Evolutionary conservation across 2,329 filamentous ascomycete genomes (phyloP).

Genomic region (Metarhizium humberi): DNA sequence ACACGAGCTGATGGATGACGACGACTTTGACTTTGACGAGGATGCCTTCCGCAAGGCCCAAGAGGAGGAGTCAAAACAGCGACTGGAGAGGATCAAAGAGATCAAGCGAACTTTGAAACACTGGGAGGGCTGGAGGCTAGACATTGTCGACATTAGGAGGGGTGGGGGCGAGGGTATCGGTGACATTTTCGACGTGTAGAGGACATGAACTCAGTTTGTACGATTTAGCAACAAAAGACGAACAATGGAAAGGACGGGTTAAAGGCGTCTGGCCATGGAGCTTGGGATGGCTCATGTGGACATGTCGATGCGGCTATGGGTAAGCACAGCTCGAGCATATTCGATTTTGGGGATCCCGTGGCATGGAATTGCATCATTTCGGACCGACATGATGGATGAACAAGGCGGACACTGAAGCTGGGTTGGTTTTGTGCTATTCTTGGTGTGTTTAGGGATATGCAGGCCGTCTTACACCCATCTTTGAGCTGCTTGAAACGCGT

Average conservation of each 20-base stretch:
- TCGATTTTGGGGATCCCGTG: too few species aligned
- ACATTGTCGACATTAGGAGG: constrained; percentile 50
- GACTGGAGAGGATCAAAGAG: constrained; percentile 55
- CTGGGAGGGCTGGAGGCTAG: constrained; percentile 59
- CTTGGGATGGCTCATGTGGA: neutral
- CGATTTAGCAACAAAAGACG: neutral
- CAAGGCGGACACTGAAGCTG: too few species aligned
- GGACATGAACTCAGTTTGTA: neutral
- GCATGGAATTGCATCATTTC: too few species aligned
- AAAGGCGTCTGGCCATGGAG: neutral
- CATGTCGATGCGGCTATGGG: too few species aligned
- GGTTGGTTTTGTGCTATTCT: too few species aligned
- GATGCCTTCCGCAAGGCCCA: constrained; percentile 55
- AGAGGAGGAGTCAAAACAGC: constrained; percentile 49
- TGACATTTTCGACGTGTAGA: constrained; percentile 54
- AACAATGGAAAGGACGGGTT: neutral
- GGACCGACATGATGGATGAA: too few species aligned
- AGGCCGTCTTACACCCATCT: too few species aligned
- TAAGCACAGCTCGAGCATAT: too few species aligned
- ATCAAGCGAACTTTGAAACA: constrained; percentile 55
- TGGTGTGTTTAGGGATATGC: too few species aligned
- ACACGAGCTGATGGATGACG: constrained; percentile 44
- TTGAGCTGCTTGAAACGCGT: too few species aligned
- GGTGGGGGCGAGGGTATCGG: constrained; percentile 51
- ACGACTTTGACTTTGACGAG: constrained; percentile 56